Base-by-base conservation (phyloP, 2,329 filamentous ascomycete genomes). In the Fusarium caatingaense region DNA sequence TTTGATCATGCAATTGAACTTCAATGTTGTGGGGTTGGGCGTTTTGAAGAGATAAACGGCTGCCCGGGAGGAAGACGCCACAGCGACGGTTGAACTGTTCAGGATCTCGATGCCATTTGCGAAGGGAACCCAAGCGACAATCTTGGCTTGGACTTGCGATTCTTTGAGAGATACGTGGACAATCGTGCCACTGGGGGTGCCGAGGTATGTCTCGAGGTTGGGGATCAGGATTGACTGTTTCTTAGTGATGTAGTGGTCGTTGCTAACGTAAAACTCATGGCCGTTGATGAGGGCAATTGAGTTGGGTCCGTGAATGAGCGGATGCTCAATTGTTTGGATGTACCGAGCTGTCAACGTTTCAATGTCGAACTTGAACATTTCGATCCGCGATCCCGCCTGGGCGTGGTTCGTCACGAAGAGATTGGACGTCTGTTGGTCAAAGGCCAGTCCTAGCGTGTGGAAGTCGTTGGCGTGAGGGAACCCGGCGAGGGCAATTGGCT, bases 91-190 rank as follows among this genome's bases (percentile, higher is more conserved):
- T 0, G 79, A 81, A 4, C 64, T 68, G 61, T 83, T 82, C 6
- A 83, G 46, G 1, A 83, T 63, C 30, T 78, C 78, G 18, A 84
- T 76, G 16, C 82, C 82, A 50, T 84, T 84, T 11, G 82, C 76
- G 45, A 81, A 84, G 12, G 82, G 66, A 2, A 80, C 46, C 15
- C 76, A 76, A 4, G 78, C 78, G 0, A 81, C 76, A 1, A 80
- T 54, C 6, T 75, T 74, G 8, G 64, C 76, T 9, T 64, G 11
- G 3, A 50, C 25, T 1, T 70, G n/a, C 18, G 59, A 34, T 6
- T 45, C 27, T 12, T 66, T 49, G 23, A 78, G 59, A 18, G 54
- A 63, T 4, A 83, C 77, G 51, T 83, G 77, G 1, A 83, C 78
- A 7, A 83, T 71, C 2, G 74, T 78, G 1, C 78, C 80, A 2